Conservation (phyloP, 192 early-diverging fungal genomes). For the Neocallimastix lanati region DNA sequence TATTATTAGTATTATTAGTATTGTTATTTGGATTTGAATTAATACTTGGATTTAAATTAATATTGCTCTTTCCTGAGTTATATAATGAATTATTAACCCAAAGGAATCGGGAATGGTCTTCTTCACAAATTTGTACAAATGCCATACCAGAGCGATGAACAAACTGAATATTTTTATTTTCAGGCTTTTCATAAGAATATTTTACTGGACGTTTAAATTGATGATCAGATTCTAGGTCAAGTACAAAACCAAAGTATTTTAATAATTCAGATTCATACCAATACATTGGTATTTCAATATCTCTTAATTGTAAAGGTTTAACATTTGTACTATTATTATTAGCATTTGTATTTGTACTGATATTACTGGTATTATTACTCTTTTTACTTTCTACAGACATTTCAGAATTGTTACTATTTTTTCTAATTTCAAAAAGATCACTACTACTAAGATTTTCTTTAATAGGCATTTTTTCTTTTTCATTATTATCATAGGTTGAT, state of each 20-base stretch:
- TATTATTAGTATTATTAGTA: not conserved
- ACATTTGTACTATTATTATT: not conserved
- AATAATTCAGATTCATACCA: conserved; percentile 69
- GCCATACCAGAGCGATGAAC: conserved; percentile 72
- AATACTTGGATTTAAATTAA: not conserved
- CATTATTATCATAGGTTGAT: not conserved
- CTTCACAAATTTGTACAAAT: conserved; percentile 62
- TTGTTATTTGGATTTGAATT: not conserved
- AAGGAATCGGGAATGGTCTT: conserved; percentile 28
- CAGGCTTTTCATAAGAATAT: conserved; percentile 37
- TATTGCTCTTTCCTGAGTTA: not conserved
- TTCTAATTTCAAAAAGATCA: not conserved
- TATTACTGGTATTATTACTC: too few species aligned
- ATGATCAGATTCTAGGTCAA: conserved; percentile 81
- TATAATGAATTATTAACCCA: conserved; percentile 64
- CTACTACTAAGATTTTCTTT: not conserved
- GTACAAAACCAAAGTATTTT: conserved; percentile 62
- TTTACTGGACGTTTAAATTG: conserved; percentile 33
- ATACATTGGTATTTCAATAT: conserved; percentile 20
- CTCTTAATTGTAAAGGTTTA: not conserved
- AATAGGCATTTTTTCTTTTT: not conserved
- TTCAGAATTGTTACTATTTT: not conserved
- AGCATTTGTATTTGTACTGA: too few species aligned
- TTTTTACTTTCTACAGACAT: not conserved
- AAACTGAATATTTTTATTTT: conserved; percentile 69